A percentile compares a stretch with the other conserved stretches of the same genome.
Conservation (phyloP, 768 basidiomycete genomes). For the Podaxis carcinomalis region DNA sequence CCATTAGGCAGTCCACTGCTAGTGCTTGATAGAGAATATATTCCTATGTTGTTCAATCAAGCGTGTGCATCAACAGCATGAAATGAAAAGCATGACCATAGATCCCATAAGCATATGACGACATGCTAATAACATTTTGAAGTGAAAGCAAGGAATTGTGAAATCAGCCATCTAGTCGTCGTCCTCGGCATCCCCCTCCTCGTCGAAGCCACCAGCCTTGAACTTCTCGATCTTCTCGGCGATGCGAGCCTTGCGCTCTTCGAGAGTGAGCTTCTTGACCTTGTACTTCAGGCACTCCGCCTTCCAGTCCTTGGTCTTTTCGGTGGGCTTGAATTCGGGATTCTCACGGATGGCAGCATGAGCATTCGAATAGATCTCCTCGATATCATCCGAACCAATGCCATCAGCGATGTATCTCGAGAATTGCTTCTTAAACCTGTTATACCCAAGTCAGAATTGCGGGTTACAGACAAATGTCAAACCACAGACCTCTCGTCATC, state of each 20-base stretch:
- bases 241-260: constrained; percentile 76
- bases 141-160: not conserved
- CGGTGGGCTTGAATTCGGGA: constrained; percentile 83
- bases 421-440: constrained; percentile 97
- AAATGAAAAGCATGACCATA: constrained; percentile 1
- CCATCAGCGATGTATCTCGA: constrained; percentile 92
- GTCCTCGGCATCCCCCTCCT: constrained; percentile 54
- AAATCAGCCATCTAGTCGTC: constrained; percentile 51
- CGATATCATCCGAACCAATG: constrained; percentile 93
- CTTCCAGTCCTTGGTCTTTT: constrained; percentile 91
- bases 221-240: constrained; percentile 88
- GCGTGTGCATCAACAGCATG: not conserved
- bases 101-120: not conserved
- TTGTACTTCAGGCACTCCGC: constrained; percentile 75
- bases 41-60: not conserved
- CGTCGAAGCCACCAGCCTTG: constrained; percentile 61
- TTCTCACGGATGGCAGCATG: constrained; percentile 96
- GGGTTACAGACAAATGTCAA: not conserved
- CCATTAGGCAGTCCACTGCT: constrained; percentile 18
- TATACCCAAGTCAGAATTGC: constrained; percentile 4
- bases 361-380: constrained; percentile 91
- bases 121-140: not conserved
- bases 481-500: constrained; percentile 84
- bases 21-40: not conserved
- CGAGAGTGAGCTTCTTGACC: constrained; percentile 63